These are phyloP conservation scores for Waltergamsia citrina DNA, from an alignment of 2,329 filamentous ascomycete genomes.

Conservation along the genomic window DNA sequence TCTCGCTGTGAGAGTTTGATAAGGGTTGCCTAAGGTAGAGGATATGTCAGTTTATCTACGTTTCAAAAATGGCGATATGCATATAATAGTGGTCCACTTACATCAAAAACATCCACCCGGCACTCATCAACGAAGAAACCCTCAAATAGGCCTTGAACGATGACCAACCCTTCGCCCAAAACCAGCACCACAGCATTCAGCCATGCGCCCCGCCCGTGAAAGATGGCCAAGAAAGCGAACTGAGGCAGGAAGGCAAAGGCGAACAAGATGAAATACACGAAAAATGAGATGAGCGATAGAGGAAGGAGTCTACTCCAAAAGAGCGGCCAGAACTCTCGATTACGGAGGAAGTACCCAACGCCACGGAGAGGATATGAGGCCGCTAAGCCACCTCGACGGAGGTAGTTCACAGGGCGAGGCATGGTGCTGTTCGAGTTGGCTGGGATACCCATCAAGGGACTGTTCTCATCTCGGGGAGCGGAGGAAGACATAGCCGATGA, in stretches of 20 bases:
- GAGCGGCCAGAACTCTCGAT: conserved; percentile 75
- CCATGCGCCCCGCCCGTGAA: conserved; percentile 84
- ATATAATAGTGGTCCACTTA: conserved; percentile 25
- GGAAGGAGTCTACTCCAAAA: conserved; percentile 71
- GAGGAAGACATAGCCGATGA: too few relatives aligned
- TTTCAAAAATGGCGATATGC: not conserved
- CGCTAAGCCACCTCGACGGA: conserved; percentile 32
- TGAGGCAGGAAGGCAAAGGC: conserved; percentile 83
- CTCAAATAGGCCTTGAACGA: conserved; percentile 62
- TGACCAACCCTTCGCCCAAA: conserved; percentile 70
- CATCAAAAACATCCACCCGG: conserved; percentile 76
- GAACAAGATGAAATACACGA: conserved; percentile 81
- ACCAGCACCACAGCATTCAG: conserved; percentile 80
- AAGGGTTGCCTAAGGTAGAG: conserved; percentile 48
- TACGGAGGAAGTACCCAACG: conserved; percentile 70
- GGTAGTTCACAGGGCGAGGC: conserved; percentile 27
- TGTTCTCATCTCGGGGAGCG: not conserved
- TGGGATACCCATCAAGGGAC: conserved; percentile 1
- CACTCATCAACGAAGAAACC: conserved; percentile 75
- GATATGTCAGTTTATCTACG: conserved; percentile 2
- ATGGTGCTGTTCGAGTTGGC: not conserved
- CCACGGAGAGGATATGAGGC: conserved; percentile 56
- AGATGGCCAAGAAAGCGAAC: conserved; percentile 79
- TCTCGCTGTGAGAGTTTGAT: conserved; percentile 64
- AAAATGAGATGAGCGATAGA: conserved; percentile 68